Base-by-base conservation (phyloP, 2,329 filamentous ascomycete species). In the Fusarium guadeloupense region DNA sequence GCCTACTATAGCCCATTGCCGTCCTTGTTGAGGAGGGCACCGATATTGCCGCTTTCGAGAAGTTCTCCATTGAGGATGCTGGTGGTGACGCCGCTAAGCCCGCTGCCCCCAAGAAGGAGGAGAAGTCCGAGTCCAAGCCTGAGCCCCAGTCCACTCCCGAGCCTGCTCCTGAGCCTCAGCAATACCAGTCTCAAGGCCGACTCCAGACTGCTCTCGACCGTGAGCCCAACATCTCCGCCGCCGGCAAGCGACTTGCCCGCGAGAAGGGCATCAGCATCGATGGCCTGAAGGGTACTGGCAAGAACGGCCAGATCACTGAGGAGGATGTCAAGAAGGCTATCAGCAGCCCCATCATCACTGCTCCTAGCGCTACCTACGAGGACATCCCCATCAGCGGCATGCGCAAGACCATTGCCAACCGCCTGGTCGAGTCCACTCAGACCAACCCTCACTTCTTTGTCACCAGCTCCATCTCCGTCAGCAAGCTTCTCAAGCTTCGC, bases 391-490 rank as follows among this genome's bases (percentile, higher is more conserved):
- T 93, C 69, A 90, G 85, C 72, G 90, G 90, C 76, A 99, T 99
- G 95, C 93, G 95, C 83, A 98, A 97, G 88, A 93, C 91, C 68
- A 99, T 99, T 77, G 95, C 95, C 77, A 88, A 81, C 78, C 92
- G 95, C 70, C 90, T 99, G 57, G 89, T 89, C 73, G 75, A 97
- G 81, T 98, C 94, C 37, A 85, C 92, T 77, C 87, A 91, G 78
- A 89, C 94, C 80, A 98, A 97, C 85, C 95, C 95, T 59, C 95
- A 98, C 85, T 99, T 96, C 87, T 99, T 94, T 76, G 94, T 99
- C 72, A 92, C 92, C 71, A 90, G 92, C 72, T 88, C 87, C 69
- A 86, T 99, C 74, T 98, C 94, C 54, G 95, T 99, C 65, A 86
- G 84, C 78, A 98, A 98, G 86, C 91, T 99, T 42, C 83, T 97